These are phyloP conservation scores for Didymella arachidicola DNA, from an alignment of 2,329 filamentous ascomycete genomes.

Conservation along the genomic window DNA sequence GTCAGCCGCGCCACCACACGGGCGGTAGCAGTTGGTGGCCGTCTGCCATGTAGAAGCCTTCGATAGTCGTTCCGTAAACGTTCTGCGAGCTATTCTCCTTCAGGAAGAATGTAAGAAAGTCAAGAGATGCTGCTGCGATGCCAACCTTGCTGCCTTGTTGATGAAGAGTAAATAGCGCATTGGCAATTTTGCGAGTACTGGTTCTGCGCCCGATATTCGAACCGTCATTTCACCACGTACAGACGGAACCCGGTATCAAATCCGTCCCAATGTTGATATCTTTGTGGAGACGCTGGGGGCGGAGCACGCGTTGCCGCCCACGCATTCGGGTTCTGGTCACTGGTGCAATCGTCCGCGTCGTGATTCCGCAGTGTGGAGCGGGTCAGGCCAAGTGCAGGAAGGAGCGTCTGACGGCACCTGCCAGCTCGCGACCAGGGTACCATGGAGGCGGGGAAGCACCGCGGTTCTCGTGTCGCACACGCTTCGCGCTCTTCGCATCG, in stretches of 20 bases:
- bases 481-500: conserved; percentile 17
- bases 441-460: conserved; percentile 15
- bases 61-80: conserved; percentile 19
- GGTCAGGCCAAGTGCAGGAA: conserved; percentile 8
- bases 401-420: conserved; percentile 16
- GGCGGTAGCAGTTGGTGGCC: conserved; percentile 20
- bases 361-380: conserved; percentile 12
- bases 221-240: conserved; percentile 14
- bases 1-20: conserved; percentile 16
- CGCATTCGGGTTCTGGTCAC: conserved; percentile 1
- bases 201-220: neutral
- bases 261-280: conserved; percentile 15
- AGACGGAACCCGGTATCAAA: conserved; percentile 5
- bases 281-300: conserved; percentile 17
- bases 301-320: conserved; percentile 17
- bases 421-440: conserved; percentile 4
- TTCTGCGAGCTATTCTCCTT: conserved; percentile 12
- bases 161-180: conserved; percentile 15
- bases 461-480: conserved; percentile 14
- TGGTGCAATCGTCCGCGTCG: conserved; percentile 7
- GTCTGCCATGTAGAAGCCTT: conserved; percentile 17
- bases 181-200: neutral
- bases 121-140: conserved; percentile 13
- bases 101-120: conserved; percentile 16
- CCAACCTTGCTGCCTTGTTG: conserved; percentile 6